Base-by-base conservation (phyloP, 83 land plant genomes). In the Larix sibirica region DNA sequence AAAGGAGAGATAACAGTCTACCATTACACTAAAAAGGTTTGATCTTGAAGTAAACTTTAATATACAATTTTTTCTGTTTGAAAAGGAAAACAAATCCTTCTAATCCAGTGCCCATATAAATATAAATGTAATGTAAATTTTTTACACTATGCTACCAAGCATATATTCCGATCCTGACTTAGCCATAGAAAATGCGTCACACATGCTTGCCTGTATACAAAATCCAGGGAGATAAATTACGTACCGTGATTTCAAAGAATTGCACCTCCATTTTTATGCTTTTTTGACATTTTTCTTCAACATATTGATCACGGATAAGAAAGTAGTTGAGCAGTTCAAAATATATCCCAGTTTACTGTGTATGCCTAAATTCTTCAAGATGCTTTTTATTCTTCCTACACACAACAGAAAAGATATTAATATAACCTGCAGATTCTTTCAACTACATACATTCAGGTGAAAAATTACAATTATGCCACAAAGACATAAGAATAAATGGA, bases 321-420 rank as follows among this genome's bases (percentile, higher is more conserved):
- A 71, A n/a, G 21, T 31, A 20, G 16, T 71, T 10, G n/a, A 71
- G 77, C 50, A 40, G 20, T 71, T 47, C 20, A 71, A 71, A 8
- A 42, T 0, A 42, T 71, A 44, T n/a, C 44, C 54, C 13, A 71
- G 54, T 42, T 21, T 50, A 71, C 77, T 42, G 44, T 42, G 47
- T n/a, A 71, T 42, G 77, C 40, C 77, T 71, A 71, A 71, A 71
- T n/a, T 71, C 26, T 71, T 71, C 21, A 71, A 42, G 54, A 71
- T 71, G 56, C 54, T 71, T 4, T 71, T 8, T 71, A 42, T 40
- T 20, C 50, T 71, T 71, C 77, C 77, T 71, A 42, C 47, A 71
- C 21, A 42, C n/a, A 17, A 71, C n/a, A 21, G 77, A n/a, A 71
- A 71, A 20, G 77, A 3, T 71, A 71, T 40, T 38, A 1, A 71